These are phyloP conservation scores for Tilletia horrida DNA, from an alignment of 1,284 basidiomycete genomes.

Conservation along the genomic window DNA sequence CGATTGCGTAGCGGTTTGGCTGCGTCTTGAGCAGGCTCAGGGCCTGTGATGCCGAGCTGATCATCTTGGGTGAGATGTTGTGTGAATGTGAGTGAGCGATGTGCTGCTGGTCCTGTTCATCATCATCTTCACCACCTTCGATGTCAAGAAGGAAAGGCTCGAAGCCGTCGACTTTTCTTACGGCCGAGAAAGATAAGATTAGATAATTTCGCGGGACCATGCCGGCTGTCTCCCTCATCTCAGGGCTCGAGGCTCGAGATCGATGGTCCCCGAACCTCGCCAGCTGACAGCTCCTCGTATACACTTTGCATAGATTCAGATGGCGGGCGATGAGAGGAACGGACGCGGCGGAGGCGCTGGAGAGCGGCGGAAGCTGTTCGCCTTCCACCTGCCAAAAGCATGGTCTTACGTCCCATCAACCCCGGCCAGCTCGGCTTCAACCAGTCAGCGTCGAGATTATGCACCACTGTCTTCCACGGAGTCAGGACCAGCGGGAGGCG, in stretches of 20 bases:
- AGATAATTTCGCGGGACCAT: not conserved
- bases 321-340: too few relatives aligned
- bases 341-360: not conserved
- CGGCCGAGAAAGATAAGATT: conserved; percentile 14
- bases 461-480: not conserved
- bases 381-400: conserved; percentile 7
- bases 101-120: not conserved
- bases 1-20: conserved; percentile 81
- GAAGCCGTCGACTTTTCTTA: not conserved
- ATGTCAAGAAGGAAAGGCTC: not conserved
- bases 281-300: too few relatives aligned
- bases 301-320: too few relatives aligned
- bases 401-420: conserved; percentile 1
- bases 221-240: too few relatives aligned
- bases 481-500: not conserved
- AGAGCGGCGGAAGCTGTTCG: not conserved
- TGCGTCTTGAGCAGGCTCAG: conserved; percentile 60
- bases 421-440: not conserved
- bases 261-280: too few relatives aligned
- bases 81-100: not conserved
- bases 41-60: conserved; percentile 39
- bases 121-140: not conserved
- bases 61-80: not conserved
- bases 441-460: not conserved
- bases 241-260: too few relatives aligned